Base-by-base conservation (phyloP, 140 eudicot genomes). In the Stevia rebaudiana region DNA sequence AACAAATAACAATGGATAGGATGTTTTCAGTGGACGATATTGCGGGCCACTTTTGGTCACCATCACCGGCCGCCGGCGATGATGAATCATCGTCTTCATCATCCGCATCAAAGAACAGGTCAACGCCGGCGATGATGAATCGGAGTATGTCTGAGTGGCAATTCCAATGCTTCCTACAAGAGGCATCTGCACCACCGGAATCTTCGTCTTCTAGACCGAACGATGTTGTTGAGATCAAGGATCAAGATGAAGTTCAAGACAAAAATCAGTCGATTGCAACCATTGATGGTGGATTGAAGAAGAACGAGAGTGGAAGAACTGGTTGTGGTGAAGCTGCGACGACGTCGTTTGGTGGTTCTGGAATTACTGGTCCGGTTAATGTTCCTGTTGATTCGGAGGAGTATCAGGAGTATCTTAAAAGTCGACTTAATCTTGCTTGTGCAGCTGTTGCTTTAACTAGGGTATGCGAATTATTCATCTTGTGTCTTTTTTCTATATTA, bases 1-100 rank as follows among this genome's bases (percentile, higher is more conserved):
- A n/a, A n/a, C n/a, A n/a, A n/a, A n/a, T n/a, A 60, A 71, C 4
- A 61, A 85, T 92, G 98, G 98, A 92, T 79, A 85, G 98, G 84
- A 95, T 88, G 74, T 92, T 92, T 63, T 92, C 97, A 85, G 95
- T 83, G 95, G 98, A 84, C 68, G 98, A 92, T 58, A 85, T 92
- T 10, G 66, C 89, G 63, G 98, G 86, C 78, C 95, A 85, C 15
- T 92, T 88, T 68, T 92, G 95, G 98, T 75, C 98, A 6, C 77
- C 87, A 36, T 80, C 87, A 67, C 83, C 97, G 65, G 73, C 76
- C 22, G 77, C 16, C 12, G 76, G 42, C 12, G 76, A 70, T 2
- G 80, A 63, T 8, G 81, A 76, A 16, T 57, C 76, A 15, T 72
- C 79, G 0, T 56, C 79, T 18, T 72, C 85, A 11, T 77, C 87